Evolutionary conservation across 2,329 filamentous ascomycete species (phyloP).

Genomic region (Elsinoe necatrix): DNA sequence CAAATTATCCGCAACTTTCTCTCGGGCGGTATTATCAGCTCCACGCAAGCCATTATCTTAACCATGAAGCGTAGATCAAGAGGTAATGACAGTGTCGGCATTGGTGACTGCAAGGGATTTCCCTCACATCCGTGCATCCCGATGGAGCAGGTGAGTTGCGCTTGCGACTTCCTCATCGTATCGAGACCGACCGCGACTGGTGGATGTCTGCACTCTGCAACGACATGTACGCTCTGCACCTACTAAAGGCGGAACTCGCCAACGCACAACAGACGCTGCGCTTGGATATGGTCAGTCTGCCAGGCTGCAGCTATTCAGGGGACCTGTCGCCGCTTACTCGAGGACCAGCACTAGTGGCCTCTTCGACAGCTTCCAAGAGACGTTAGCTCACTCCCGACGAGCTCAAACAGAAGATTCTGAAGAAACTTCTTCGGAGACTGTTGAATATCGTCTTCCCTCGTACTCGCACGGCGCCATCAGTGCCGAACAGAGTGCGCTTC

Average conservation of each 20-base stretch:
- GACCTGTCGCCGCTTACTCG: too few relatives aligned
- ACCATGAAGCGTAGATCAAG: background rate
- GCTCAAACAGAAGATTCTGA: background rate
- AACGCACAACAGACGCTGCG: background rate
- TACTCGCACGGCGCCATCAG: too few relatives aligned
- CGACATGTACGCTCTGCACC: background rate
- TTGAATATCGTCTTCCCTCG: too few relatives aligned
- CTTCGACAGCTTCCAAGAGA: too few relatives aligned
- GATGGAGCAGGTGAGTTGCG: too few relatives aligned
- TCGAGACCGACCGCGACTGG: background rate
- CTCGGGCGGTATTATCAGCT: constrained; percentile 40
- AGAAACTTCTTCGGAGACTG: too few relatives aligned
- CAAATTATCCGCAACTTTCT: constrained; percentile 42
- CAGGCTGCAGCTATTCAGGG: background rate
- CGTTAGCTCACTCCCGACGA: too few relatives aligned
- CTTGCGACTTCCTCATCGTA: background rate
- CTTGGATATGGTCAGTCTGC: background rate
- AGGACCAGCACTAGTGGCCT: too few relatives aligned
- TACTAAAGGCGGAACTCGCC: background rate
- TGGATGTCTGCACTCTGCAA: background rate
- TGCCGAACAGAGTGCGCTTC: too few relatives aligned
- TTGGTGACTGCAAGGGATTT: too few relatives aligned
- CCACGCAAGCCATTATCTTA: constrained; percentile 36
- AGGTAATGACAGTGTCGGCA: background rate
- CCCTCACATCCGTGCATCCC: too few relatives aligned